Evolutionary conservation across 176 grass and related monocot species (phyloP).

Genomic region (Avena sativa): DNA sequence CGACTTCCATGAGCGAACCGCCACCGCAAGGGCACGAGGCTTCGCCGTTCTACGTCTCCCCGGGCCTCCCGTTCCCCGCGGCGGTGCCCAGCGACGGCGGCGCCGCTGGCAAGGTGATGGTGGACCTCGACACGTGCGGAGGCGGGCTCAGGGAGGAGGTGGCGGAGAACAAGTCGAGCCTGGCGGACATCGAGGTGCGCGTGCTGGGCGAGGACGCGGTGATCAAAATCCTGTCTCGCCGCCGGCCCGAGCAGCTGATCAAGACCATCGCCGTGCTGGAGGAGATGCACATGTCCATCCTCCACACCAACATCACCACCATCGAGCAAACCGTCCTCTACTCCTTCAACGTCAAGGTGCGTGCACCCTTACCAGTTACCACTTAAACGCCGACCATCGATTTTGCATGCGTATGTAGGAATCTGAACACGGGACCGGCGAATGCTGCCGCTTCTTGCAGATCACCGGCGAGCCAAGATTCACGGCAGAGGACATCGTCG

Average conservation of each 20-base stretch:
- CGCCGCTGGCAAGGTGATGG: conserved; percentile 46
- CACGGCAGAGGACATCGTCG: conserved; percentile 86
- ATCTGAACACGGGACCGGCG: background rate
- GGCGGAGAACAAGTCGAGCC: conserved; percentile 92
- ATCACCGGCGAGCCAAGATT: conserved; percentile 72
- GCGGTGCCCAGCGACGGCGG: conserved; percentile 7
- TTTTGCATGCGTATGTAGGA: background rate
- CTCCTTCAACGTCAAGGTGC: conserved; percentile 98
- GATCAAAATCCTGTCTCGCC: conserved; percentile 88
- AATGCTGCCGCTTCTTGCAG: conserved; percentile 36
- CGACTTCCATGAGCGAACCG: conserved; percentile 31
- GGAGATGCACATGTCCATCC: conserved; percentile 86
- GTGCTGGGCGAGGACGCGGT: conserved; percentile 77
- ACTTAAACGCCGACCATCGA: background rate
- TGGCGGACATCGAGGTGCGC: conserved; percentile 90
- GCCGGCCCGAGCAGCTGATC: conserved; percentile 82
- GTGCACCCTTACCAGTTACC: background rate
- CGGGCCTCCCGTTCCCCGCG: conserved; percentile 56
- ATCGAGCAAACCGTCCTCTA: conserved; percentile 99
- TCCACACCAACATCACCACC: conserved; percentile 98
- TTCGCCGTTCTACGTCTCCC: conserved; percentile 47
- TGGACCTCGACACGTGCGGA: conserved; percentile 54
- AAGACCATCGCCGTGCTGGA: conserved; percentile 85
- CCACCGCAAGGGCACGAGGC: conserved; percentile 35
- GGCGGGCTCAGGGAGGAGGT: conserved; percentile 64